Base-by-base conservation (phyloP, 352 stramenopile genomes). In the Pythium sp. region DNA sequence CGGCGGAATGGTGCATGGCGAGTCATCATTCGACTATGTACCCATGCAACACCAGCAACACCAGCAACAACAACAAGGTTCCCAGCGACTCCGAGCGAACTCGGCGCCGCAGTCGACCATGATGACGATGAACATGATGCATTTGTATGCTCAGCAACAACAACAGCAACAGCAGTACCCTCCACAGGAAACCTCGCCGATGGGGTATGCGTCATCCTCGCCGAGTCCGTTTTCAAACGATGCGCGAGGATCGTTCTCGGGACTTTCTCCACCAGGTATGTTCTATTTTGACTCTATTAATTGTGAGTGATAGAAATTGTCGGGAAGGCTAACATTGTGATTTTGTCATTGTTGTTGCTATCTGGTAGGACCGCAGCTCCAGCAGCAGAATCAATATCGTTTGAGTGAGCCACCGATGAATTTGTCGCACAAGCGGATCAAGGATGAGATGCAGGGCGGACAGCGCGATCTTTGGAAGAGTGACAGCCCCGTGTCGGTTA, bases 391-490 rank as follows among this genome's bases (percentile, higher is more conserved):
- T 24, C 47, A 53, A 54, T 86, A 76, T 63, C 79, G 75, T n/a
- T 58, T 69, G 54, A 71, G 18, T 24, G 79, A 89, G 28, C 61
- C 65, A 1, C 75, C 77, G 28, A 64, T 85, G 30, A 86, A 79
- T 51, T 60, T 86, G 18, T 59, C 77, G 12, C 79, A 89, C 72
- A 89, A 89, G 75, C 81, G 81, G 30, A 69, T 89, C 14, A 68
- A 81, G 9, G 81, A 89, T 51, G 81, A 80, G 38, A 72, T 86
- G 22, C 81, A 87, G 46, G 67, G 78, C 24, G 74, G 72, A 14
- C 79, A 85, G 64, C 79, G 79, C 59, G 79, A 87, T 51, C 63
- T 81, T 65, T 89, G 81, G 81, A 85, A 85, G 66, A 86, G 79
- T 26, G 79, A 89, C 36, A 89, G 81, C 54, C 81, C 81, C 49